Percentiles rank a stretch among this genome's conserved stretches.
Conservation (phyloP, 495 filamentous ascomycete species). For the Polyplosphaeria fusca region DNA sequence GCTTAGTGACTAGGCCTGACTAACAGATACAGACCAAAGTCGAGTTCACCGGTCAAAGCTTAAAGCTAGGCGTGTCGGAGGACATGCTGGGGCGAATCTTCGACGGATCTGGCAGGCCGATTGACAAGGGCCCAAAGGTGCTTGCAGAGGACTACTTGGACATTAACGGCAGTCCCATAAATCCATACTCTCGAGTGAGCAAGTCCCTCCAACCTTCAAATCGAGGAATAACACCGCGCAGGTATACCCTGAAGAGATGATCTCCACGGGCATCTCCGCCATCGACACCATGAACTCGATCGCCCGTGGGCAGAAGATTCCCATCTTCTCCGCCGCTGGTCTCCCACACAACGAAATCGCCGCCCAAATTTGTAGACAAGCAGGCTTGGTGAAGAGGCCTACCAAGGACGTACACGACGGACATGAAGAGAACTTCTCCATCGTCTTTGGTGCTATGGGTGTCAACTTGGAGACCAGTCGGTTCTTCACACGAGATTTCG, state of each 20-base stretch:
- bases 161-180: slow-evolving; percentile 99
- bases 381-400: slow-evolving; percentile 80
- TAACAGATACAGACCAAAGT: slow-evolving; percentile 70
- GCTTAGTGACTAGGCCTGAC: background rate
- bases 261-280: slow-evolving; percentile 97
- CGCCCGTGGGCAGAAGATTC: slow-evolving; percentile 98
- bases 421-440: slow-evolving; percentile 99
- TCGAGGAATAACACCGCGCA: slow-evolving; percentile 39
- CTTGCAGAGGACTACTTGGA: slow-evolving; percentile 96
- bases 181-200: slow-evolving; percentile 90
- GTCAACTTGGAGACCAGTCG: slow-evolving; percentile 98
- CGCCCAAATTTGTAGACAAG: slow-evolving; percentile 95
- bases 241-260: slow-evolving; percentile 99
- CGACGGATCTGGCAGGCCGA: slow-evolving; percentile 93
- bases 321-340: slow-evolving; percentile 98
- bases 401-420: slow-evolving; percentile 95
- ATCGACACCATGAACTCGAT: slow-evolving; percentile 99
- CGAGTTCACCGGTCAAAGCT: slow-evolving; percentile 91
- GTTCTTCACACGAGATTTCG: slow-evolving; percentile 98
- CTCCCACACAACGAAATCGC: slow-evolving; percentile 99
- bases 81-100: slow-evolving; percentile 99
- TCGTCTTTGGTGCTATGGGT: slow-evolving; percentile 99
- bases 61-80: slow-evolving; percentile 98
- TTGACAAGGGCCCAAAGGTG: slow-evolving; percentile 98
- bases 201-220: background rate